phyloP scores from a whole-genome alignment of 2,329 filamentous ascomycete species.

The Beauveria varroae region DNA sequence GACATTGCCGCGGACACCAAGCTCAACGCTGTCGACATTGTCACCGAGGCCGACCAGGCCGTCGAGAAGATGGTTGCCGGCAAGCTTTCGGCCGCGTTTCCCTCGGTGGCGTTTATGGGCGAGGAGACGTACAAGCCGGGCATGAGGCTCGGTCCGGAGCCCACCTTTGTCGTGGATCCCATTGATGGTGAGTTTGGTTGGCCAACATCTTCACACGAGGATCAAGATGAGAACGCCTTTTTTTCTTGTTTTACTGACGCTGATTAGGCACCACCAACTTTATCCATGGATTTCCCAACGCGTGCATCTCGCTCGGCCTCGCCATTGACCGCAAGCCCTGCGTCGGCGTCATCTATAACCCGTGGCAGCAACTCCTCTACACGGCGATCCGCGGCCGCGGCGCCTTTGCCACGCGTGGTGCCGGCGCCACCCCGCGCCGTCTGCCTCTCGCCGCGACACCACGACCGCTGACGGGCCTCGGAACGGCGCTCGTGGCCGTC shows the following conservation, averaged over 20 bases:
- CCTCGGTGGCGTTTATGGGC: conserved; percentile 58
- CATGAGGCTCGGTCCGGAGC: conserved; percentile 51
- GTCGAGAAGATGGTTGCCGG: conserved; percentile 55
- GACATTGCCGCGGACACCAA: conserved; percentile 52
- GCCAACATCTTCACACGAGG: no score
- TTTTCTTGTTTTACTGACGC: neutral
- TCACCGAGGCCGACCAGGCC: conserved; percentile 60
- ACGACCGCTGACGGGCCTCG: conserved; percentile 52
- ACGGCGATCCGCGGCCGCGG: conserved; percentile 62
- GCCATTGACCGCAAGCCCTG: conserved; percentile 53
- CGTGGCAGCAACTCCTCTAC: conserved; percentile 63
- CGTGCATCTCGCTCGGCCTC: conserved; percentile 70
- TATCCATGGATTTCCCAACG: conserved; percentile 65
- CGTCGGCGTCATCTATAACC: conserved; percentile 75
- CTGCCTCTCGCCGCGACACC: conserved; percentile 39
- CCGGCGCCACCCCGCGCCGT: conserved; percentile 17
- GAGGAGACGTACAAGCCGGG: conserved; percentile 71
- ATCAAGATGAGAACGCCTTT: neutral
- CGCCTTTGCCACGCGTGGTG: conserved; percentile 47
- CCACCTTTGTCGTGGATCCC: conserved; percentile 75
- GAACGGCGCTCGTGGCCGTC: conserved; percentile 55
- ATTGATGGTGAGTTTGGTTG: conserved; percentile 55
- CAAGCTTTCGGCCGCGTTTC: conserved; percentile 45
- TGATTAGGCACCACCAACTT: conserved; percentile 60
- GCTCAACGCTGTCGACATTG: conserved; percentile 61